Conservation (phyloP, 2,329 filamentous ascomycete genomes). For the Dendryphion nanum region DNA sequence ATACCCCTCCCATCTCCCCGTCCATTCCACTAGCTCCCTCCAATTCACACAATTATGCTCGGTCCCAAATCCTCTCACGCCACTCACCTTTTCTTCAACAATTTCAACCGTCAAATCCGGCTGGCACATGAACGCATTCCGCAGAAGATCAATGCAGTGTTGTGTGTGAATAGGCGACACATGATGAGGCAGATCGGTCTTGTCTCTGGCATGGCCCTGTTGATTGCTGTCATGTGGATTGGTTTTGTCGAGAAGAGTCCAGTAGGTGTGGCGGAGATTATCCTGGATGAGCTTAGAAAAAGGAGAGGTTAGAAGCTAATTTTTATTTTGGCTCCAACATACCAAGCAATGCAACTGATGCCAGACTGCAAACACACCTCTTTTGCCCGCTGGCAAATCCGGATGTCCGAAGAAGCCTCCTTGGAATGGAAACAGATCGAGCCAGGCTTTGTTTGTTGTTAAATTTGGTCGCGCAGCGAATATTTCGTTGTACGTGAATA, state of each 20-base stretch:
- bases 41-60: slow-evolving; percentile 13
- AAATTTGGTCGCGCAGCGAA: slow-evolving; percentile 5
- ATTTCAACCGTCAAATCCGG: slow-evolving; percentile 14
- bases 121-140: slow-evolving; percentile 12
- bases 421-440: slow-evolving; percentile 7
- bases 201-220: slow-evolving; percentile 2
- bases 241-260: slow-evolving; percentile 5
- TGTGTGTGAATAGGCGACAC: slow-evolving; percentile 5
- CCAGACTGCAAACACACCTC: slow-evolving; percentile 11
- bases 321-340: slow-evolving; percentile 3
- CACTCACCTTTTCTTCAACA: slow-evolving; percentile 5
- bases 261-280: slow-evolving; percentile 11
- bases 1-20: slow-evolving; percentile 8
- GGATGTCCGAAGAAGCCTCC: slow-evolving; percentile 15
- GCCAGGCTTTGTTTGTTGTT: slow-evolving; percentile 10
- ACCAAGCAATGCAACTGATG: slow-evolving; percentile 16
- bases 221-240: background rate
- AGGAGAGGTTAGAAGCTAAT: background rate
- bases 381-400: slow-evolving; percentile 4
- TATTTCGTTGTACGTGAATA: slow-evolving; percentile 2
- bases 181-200: slow-evolving; percentile 5
- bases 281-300: slow-evolving; percentile 3
- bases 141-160: slow-evolving; percentile 15
- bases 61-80: slow-evolving; percentile 14
- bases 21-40: slow-evolving; percentile 9